Percentiles rank a stretch among this genome's conserved stretches.
Conservation (phyloP, 2,329 filamentous ascomycete genomes). For the Aureobasidium sp. region DNA sequence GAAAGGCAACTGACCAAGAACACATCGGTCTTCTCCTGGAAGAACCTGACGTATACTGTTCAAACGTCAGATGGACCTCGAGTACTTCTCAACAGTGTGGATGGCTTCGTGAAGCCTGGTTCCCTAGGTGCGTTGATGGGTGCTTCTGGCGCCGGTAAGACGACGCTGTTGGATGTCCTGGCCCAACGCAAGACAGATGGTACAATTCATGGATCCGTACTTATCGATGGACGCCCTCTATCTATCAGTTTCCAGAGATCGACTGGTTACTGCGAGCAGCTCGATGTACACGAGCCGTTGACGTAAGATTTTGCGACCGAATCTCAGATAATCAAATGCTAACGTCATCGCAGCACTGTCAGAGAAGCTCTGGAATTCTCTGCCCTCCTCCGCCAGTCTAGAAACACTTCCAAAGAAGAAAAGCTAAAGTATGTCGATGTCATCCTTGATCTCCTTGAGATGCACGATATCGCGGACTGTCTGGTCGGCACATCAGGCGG, state of each 20-base stretch:
- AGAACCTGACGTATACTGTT: conserved; percentile 42
- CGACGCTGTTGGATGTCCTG: conserved; percentile 72
- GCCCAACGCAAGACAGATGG: conserved; percentile 57
- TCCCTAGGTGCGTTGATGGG: conserved; percentile 44
- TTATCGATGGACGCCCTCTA: conserved; percentile 48
- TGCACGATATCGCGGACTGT: conserved; percentile 58
- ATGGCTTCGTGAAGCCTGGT: conserved; percentile 42
- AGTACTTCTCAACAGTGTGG: conserved; percentile 37
- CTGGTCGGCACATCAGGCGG: conserved; percentile 51
- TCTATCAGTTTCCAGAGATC: conserved; percentile 54
- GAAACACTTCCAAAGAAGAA: conserved; percentile 46
- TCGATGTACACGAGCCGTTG: conserved; percentile 54
- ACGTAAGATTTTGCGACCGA: neutral
- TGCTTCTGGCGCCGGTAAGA: conserved; percentile 70
- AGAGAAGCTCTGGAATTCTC: conserved; percentile 60
- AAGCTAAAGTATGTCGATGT: conserved; percentile 57
- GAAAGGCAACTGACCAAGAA: too few species aligned
- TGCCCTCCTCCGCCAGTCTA: conserved; percentile 53
- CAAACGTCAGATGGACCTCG: conserved; percentile 37
- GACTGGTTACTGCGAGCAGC: conserved; percentile 57
- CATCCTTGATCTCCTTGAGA: conserved; percentile 57
- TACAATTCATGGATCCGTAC: conserved; percentile 52
- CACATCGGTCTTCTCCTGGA: conserved; percentile 40
- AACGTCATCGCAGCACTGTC: conserved; percentile 36
- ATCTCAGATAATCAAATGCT: too few species aligned